Evolutionary conservation across 116 monocot genomes (phyloP).

Genomic region (Phalaenopsis hybrid): DNA sequence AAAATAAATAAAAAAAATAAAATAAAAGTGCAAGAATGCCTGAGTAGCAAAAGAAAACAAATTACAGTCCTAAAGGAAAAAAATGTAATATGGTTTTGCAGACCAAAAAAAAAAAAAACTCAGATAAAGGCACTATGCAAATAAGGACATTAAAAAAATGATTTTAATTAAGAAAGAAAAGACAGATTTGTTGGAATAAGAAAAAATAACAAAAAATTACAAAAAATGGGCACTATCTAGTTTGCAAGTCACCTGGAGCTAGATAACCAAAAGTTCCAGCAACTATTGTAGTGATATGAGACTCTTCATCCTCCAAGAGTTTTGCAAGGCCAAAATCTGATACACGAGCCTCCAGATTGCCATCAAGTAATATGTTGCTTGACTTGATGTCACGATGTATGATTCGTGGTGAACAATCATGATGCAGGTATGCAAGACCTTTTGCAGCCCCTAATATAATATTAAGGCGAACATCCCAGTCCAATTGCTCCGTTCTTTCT

Average conservation of each 20-base stretch:
- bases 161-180: not conserved
- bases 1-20: not conserved
- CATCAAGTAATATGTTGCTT: slow-evolving; percentile 94
- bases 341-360: slow-evolving; percentile 86
- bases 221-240: not conserved
- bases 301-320: slow-evolving; percentile 86
- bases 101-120: not conserved
- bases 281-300: slow-evolving; percentile 95
- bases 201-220: not conserved
- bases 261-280: slow-evolving; percentile 99
- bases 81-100: not conserved
- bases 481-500: slow-evolving; percentile 85
- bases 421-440: slow-evolving; percentile 91
- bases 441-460: slow-evolving; percentile 97
- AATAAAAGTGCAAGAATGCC: not conserved
- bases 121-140: not conserved
- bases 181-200: not conserved
- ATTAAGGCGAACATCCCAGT: slow-evolving; percentile 91
- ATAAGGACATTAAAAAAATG: not conserved
- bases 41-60: not conserved
- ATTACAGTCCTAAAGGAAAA: not conserved
- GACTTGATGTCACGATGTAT: slow-evolving; percentile 98
- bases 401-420: slow-evolving; percentile 95
- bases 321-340: slow-evolving; percentile 99
- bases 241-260: slow-evolving; percentile 88